Conservation (phyloP, 345 rosid species). For the Sisymbrium altissimum region DNA sequence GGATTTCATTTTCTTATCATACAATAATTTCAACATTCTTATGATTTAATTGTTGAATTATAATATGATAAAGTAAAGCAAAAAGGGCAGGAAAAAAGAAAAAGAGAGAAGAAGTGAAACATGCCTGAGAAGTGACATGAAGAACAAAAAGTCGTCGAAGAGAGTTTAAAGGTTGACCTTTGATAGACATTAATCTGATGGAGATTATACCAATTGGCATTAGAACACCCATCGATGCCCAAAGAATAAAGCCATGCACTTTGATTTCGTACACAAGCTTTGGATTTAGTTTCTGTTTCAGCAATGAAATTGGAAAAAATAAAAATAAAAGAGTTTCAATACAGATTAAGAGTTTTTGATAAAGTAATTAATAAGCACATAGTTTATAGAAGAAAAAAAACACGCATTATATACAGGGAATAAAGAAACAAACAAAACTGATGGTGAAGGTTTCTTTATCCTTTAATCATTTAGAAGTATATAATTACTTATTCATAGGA, state of each 20-base stretch:
- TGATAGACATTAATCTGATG: slow-evolving; percentile 54
- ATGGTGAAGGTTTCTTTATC: background rate
- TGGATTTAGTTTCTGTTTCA: slow-evolving; percentile 44
- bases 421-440: background rate
- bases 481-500: background rate
- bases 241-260: slow-evolving; percentile 72
- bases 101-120: background rate
- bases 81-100: background rate
- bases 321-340: background rate
- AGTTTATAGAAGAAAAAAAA: background rate
- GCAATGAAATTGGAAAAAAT: background rate
- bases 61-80: background rate
- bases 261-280: slow-evolving; percentile 48
- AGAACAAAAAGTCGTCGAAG: slow-evolving; percentile 50
- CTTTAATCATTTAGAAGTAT: background rate
- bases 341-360: background rate
- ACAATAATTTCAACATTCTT: slow-evolving; percentile 9
- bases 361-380: background rate
- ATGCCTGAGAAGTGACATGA: slow-evolving; percentile 74
- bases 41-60: slow-evolving; percentile 14
- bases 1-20: slow-evolving; percentile 3
- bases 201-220: slow-evolving; percentile 72
- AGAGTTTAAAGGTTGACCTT: slow-evolving; percentile 39
- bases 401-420: background rate
- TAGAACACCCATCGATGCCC: slow-evolving; percentile 81